Percentiles rank a stretch among this genome's conserved stretches.
Conservation (phyloP, 2,329 filamentous ascomycete species). For the Trichoderma brevicompactum region DNA sequence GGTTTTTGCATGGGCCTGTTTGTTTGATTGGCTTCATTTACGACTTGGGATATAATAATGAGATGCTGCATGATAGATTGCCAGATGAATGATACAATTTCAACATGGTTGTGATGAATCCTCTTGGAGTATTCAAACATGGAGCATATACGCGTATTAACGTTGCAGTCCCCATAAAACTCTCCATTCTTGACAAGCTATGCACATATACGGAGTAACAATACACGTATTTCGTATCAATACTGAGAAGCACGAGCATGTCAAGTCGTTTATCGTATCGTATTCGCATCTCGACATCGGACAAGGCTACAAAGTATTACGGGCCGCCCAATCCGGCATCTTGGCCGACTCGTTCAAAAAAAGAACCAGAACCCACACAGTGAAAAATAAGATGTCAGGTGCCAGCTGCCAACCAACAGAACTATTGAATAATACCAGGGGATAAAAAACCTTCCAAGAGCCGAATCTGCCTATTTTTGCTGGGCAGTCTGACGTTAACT, state of each 20-base stretch:
- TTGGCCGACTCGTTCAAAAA: no score
- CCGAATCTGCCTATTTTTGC: background rate
- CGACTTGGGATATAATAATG: slow-evolving; percentile 11
- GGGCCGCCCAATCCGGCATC: background rate
- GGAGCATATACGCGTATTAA: slow-evolving; percentile 7
- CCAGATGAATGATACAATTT: slow-evolving; percentile 1
- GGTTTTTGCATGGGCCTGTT: background rate
- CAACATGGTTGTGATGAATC: no score
- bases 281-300: slow-evolving; percentile 17
- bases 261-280: background rate
- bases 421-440: no score
- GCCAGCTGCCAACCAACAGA: no score
- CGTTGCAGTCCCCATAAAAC: background rate
- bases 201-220: no score
- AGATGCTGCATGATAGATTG: slow-evolving; percentile 13
- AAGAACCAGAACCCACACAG: no score
- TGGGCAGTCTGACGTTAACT: background rate
- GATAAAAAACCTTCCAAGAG: background rate
- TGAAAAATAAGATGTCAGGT: no score
- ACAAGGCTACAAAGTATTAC: background rate
- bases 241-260: background rate
- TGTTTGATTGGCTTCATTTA: background rate
- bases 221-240: slow-evolving; percentile 14
- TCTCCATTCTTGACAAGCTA: background rate
- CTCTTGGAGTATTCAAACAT: background rate